Percentiles rank a stretch among this genome's conserved stretches.
Evolutionary conservation across 2,329 filamentous ascomycete species (phyloP).

Genomic region (Calonectria montana): DNA sequence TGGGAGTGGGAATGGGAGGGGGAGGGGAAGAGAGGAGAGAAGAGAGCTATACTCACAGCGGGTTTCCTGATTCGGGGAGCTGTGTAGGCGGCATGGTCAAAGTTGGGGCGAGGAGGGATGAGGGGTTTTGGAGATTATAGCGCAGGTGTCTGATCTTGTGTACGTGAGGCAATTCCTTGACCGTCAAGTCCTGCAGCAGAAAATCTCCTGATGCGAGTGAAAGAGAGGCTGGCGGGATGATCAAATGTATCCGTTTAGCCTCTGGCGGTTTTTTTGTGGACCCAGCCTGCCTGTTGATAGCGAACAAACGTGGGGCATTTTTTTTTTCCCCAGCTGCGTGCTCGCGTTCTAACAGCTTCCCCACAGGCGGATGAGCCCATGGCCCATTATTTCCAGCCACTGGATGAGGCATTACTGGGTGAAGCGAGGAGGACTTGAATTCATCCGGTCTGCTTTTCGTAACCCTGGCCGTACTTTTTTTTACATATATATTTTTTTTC

Average conservation of each 20-base stretch:
- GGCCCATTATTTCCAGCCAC: conserved; percentile 2
- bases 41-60: conserved; percentile 53
- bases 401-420: conserved; percentile 15
- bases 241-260: background rate
- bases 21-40: background rate
- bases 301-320: conserved; percentile 11
- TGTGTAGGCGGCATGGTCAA: conserved; percentile 56
- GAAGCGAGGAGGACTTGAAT: background rate
- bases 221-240: background rate
- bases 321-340: background rate
- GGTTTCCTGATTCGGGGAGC: conserved; percentile 60
- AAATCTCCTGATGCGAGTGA: background rate
- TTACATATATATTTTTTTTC: background rate
- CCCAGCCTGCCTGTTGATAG: background rate
- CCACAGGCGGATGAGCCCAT: conserved; percentile 10
- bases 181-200: background rate
- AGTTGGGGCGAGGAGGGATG: conserved; percentile 1
- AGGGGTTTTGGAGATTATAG: background rate
- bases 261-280: conserved; percentile 2
- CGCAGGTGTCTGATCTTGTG: background rate
- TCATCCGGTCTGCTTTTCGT: background rate
- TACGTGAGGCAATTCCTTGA: background rate
- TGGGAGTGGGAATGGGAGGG: background rate
- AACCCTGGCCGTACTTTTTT: background rate
- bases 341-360: background rate